phyloP scores from a whole-genome alignment of 179 eudicot species.

The Beta corolliflora region DNA sequence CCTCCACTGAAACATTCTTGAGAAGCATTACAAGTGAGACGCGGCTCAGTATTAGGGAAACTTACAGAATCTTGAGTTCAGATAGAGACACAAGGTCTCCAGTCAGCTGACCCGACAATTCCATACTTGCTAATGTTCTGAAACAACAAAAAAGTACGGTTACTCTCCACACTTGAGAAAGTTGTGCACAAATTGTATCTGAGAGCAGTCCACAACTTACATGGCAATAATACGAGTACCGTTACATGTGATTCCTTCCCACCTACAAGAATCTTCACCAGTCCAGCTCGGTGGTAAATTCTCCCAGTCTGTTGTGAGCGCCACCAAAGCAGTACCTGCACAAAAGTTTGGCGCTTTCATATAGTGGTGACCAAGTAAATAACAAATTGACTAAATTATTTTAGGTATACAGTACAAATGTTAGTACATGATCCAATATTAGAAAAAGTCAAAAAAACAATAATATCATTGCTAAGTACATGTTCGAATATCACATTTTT shows the following conservation, averaged over 20 bases:
- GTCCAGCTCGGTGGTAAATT: slow-evolving; percentile 39
- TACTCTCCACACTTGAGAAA: slow-evolving; percentile 3
- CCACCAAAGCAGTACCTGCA: slow-evolving; percentile 31
- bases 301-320: slow-evolving; percentile 31
- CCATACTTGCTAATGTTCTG: slow-evolving; percentile 42
- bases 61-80: slow-evolving; percentile 41
- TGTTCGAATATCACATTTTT: too few relatives aligned
- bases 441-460: too few relatives aligned
- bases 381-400: too few relatives aligned
- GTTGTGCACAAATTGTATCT: background rate
- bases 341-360: slow-evolving; percentile 10
- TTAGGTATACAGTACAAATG: too few relatives aligned
- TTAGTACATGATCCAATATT: too few relatives aligned
- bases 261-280: slow-evolving; percentile 42
- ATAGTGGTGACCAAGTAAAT: background rate
- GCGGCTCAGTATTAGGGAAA: background rate
- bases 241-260: slow-evolving; percentile 44
- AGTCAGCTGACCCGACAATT: slow-evolving; percentile 37
- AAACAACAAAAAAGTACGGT: slow-evolving; percentile 6
- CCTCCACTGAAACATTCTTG: too few relatives aligned
- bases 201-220: slow-evolving; percentile 24
- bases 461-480: too few relatives aligned
- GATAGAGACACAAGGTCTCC: slow-evolving; percentile 38
- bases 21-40: background rate
- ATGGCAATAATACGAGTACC: slow-evolving; percentile 31